A percentile compares a stretch with the other conserved stretches of the same genome.
phyloP scores from a whole-genome alignment of 2,329 filamentous ascomycete genomes.

The Annulohypoxylon truncatum region DNA sequence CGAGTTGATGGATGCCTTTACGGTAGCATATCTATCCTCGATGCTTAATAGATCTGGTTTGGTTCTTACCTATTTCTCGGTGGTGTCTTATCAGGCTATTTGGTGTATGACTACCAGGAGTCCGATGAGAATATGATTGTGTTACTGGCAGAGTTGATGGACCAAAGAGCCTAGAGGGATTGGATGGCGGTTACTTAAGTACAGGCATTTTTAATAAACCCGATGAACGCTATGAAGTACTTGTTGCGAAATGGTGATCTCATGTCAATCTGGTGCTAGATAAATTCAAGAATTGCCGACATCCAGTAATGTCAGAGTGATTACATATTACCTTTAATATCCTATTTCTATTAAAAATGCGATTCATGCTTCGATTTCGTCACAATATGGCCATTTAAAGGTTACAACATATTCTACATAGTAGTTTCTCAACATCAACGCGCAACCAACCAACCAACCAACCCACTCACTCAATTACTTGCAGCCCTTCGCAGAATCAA shows the following conservation, averaged over 20 bases:
- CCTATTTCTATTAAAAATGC: background rate
- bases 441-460: background rate
- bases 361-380: background rate
- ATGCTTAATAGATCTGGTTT: slow-evolving; percentile 44
- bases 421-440: no score
- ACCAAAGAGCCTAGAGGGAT: background rate
- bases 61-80: slow-evolving; percentile 31
- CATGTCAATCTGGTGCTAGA: slow-evolving; percentile 3
- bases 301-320: slow-evolving; percentile 9
- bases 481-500: background rate
- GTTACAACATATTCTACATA: no score
- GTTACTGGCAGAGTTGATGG: slow-evolving; percentile 15
- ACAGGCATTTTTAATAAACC: slow-evolving; percentile 27
- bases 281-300: slow-evolving; percentile 14
- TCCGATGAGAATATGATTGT: slow-evolving; percentile 13
- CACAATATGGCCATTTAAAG: no score
- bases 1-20: slow-evolving; percentile 35
- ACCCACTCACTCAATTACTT: background rate
- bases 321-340: background rate
- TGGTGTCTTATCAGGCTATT: slow-evolving; percentile 9
- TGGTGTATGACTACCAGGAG: slow-evolving; percentile 20
- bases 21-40: slow-evolving; percentile 38
- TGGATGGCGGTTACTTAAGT: slow-evolving; percentile 19
- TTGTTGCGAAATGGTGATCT: background rate
- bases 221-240: slow-evolving; percentile 7